Conservation (phyloP, 331 rosid genomes). For the Telfairia occidentalis region DNA sequence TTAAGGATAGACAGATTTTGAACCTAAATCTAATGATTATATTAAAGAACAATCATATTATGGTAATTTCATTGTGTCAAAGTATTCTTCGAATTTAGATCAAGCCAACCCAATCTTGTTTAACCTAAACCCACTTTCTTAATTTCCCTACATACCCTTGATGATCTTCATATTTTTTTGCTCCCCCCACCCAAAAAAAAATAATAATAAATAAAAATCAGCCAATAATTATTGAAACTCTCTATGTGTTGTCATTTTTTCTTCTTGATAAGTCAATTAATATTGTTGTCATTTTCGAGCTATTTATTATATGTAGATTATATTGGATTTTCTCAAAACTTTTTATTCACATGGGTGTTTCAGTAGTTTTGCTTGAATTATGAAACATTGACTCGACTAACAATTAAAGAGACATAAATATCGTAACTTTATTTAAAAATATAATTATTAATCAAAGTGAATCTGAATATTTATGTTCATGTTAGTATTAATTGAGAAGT, state of each 20-base stretch:
- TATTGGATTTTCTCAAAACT: neutral
- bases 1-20: too few species aligned
- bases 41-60: too few species aligned
- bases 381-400: neutral
- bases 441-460: neutral
- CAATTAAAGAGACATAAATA: neutral
- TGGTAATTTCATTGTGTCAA: too few species aligned
- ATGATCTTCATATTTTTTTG: neutral
- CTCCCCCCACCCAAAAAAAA: neutral
- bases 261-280: neutral
- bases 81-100: too few species aligned
- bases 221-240: neutral
- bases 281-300: neutral
- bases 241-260: neutral
- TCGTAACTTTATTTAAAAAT: neutral
- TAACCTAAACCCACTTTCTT: too few species aligned
- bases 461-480: neutral
- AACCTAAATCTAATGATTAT: too few species aligned
- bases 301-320: neutral
- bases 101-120: too few species aligned
- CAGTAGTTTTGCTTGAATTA: neutral
- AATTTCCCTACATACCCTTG: neutral
- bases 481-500: neutral
- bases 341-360: neutral
- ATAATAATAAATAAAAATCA: too few species aligned